Percentiles rank a stretch among this genome's conserved stretches.
Evolutionary conservation across 2,329 filamentous ascomycete species (phyloP).

Genomic region (Macroventuria anomochaeta): DNA sequence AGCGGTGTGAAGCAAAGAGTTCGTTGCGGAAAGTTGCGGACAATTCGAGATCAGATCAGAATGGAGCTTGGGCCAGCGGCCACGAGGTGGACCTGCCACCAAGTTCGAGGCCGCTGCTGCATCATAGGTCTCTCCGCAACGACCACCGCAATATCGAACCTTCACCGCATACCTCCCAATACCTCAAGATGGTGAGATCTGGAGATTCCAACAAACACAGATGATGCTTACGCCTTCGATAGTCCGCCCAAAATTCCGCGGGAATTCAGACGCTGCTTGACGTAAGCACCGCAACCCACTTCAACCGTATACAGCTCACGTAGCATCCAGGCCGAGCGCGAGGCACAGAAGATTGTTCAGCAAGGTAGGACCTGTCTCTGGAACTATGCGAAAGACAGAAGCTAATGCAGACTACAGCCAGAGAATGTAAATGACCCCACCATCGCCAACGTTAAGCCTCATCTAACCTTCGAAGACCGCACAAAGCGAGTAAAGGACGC

Average conservation of each 20-base stretch:
- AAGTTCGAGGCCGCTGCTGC: conserved; percentile 30
- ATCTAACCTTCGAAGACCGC: conserved; percentile 66
- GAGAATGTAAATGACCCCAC: conserved; percentile 73
- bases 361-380: conserved; percentile 69
- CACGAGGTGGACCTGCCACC: conserved; percentile 24
- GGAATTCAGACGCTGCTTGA: conserved; percentile 99
- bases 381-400: not conserved
- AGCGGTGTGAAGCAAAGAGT: conserved; percentile 3
- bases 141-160: conserved; percentile 27
- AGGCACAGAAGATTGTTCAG: conserved; percentile 98
- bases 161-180: conserved; percentile 15
- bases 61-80: conserved; percentile 42
- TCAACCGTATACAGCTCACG: conserved; percentile 47
- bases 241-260: conserved; percentile 98
- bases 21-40: conserved; percentile 16
- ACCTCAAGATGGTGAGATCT: conserved; percentile 36
- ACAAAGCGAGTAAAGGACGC: conserved; percentile 98
- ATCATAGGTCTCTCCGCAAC: conserved; percentile 33
- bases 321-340: conserved; percentile 80
- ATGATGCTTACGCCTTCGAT: conserved; percentile 34
- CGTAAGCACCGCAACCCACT: conserved; percentile 64
- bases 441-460: conserved; percentile 14
- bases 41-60: conserved; percentile 23
- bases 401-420: conserved; percentile 60
- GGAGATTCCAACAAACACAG: no score